These are phyloP conservation scores for Mycena vitilis DNA, from an alignment of 768 basidiomycete genomes.

Conservation along the genomic window DNA sequence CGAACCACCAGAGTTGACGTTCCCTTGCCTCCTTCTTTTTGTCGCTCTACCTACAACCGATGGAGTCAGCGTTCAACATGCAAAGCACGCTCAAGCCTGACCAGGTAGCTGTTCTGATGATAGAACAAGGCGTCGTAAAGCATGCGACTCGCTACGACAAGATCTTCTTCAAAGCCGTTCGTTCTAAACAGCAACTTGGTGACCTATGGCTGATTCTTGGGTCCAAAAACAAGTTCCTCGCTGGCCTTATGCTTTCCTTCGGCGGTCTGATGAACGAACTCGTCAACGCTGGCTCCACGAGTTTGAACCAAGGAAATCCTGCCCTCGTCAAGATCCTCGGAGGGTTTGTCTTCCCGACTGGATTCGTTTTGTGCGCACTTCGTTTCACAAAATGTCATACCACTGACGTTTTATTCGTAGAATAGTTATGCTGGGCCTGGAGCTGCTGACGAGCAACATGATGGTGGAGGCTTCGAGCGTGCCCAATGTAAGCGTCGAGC, in stretches of 20 bases:
- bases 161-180: conserved; percentile 75
- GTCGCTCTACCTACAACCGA: background rate
- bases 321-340: conserved; percentile 74
- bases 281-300: conserved; percentile 66
- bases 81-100: conserved; percentile 65
- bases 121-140: conserved; percentile 68
- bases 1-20: background rate
- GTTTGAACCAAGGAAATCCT: conserved; percentile 63
- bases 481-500: background rate
- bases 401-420: conserved; percentile 45
- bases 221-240: conserved; percentile 60
- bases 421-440: conserved; percentile 77
- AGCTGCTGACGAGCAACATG: conserved; percentile 81
- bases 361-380: conserved; percentile 72
- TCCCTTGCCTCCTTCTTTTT: too few species aligned
- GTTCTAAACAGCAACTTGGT: conserved; percentile 37
- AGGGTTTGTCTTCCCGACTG: conserved; percentile 81
- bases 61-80: conserved; percentile 29
- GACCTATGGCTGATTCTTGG: background rate
- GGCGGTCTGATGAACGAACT: conserved; percentile 73
- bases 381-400: background rate
- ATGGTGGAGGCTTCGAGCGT: conserved; percentile 58
- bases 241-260: conserved; percentile 78
- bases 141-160: conserved; percentile 71
- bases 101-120: conserved; percentile 66